A percentile compares a stretch with the other conserved stretches of the same genome.
Conservation (phyloP, 345 rosid genomes). For the Turritis glabra region DNA sequence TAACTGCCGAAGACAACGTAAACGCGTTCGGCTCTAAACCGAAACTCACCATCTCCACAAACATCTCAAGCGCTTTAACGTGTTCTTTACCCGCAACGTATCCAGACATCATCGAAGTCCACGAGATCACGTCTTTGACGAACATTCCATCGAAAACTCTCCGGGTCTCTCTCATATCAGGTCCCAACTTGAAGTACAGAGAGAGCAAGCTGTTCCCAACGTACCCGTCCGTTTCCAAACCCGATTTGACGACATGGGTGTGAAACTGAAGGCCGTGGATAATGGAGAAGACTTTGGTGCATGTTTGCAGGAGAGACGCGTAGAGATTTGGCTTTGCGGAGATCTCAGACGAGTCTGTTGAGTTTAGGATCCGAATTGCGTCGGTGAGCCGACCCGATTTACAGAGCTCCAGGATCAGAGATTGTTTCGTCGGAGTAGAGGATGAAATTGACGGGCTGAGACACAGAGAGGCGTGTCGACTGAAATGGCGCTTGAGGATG, state of each 20-base stretch:
- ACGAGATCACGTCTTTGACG: conserved; percentile 70
- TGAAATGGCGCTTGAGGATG: conserved; percentile 47
- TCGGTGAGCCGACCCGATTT: conserved; percentile 51
- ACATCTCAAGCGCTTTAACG: conserved; percentile 56
- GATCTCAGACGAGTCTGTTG: conserved; percentile 34
- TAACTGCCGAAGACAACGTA: conserved; percentile 69
- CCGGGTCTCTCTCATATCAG: conserved; percentile 57
- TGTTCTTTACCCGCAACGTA: conserved; percentile 55
- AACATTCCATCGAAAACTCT: conserved; percentile 64
- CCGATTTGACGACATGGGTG: conserved; percentile 70
- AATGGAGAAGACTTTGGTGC: conserved; percentile 54
- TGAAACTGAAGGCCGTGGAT: conserved; percentile 75
- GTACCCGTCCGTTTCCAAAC: conserved; percentile 68
- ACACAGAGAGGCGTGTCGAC: conserved; percentile 36
- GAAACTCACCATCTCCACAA: conserved; percentile 60
- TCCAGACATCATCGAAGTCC: conserved; percentile 87
- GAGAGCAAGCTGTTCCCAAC: conserved; percentile 87
- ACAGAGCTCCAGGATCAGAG: conserved; percentile 54
- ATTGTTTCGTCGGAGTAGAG: conserved; percentile 29
- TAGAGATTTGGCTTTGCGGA: conserved; percentile 54
- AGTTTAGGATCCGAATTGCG: conserved; percentile 62
- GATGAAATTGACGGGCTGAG: conserved; percentile 18
- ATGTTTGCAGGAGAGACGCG: conserved; percentile 76
- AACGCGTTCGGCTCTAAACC: conserved; percentile 76
- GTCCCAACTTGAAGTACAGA: conserved; percentile 67